Evolutionary conservation across 2,329 filamentous ascomycete species (phyloP), one percentile per base, ranked within the genome.

Genomic region (Fusarium equiseti): DNA sequence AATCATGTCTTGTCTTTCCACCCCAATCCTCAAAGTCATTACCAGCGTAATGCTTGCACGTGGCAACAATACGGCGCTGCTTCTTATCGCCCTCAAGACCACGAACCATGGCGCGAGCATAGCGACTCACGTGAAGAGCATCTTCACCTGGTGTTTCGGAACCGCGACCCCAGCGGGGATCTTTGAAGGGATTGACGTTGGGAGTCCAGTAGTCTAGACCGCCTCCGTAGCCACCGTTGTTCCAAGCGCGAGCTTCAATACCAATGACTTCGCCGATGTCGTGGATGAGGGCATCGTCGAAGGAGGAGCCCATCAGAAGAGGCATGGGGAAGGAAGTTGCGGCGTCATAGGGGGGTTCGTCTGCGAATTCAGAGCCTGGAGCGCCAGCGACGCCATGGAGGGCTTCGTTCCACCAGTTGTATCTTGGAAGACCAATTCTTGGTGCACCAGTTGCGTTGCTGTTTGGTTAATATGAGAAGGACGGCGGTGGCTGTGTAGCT

Each of bases 331-430:
- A 63, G 0, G 61, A 63, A 1, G 61, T 63, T 0, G 61, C 61
- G 0, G 16, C 15, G 3, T 63, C 12, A 8, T 63, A 63, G 2
- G 61, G 61, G 2, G 61, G 59, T 0, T 61, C 31, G 0, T 63
- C 20, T 0, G 57, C 42, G 1, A 63, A 63, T 8, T 9, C 18
- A 3, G 7, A 45, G 1, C 59, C 61, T 3, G 61, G 61, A 16
- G 61, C 29, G 2, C 59, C 59, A 0, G 59, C 59, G 0, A 63
- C 4, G 0, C 61, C 61, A 8, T 63, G 59, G 0, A 63, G 61
- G 6, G 61, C 61, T 31, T 63, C 61, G 4, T 63, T 63, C 61
- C 61, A 63, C 61, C 61, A 63, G 35, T 63, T 63, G 13, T 63
- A 63, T 5, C 61, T 35, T 1, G 61, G 61, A 0, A 63, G 61